Conservation (phyloP, 192 early-diverging fungal species). For the Coemansia sp. region DNA sequence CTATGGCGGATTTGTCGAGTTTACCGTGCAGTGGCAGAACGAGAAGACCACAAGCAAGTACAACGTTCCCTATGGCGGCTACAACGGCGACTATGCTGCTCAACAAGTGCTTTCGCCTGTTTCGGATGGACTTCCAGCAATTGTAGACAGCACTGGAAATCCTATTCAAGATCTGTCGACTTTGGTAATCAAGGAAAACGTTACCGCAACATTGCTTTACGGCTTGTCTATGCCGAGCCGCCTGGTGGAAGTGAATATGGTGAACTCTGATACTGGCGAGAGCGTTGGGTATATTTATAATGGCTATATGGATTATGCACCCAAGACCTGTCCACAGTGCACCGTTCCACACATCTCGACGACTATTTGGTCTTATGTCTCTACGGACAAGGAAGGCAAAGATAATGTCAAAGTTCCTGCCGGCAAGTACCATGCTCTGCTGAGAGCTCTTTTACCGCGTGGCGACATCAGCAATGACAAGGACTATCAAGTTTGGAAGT, state of each 20-base stretch:
- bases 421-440: conserved; percentile 34
- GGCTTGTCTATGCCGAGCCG: conserved; percentile 32
- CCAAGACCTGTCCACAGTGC: conserved; percentile 18
- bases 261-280: conserved; percentile 16
- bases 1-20: conserved; percentile 47
- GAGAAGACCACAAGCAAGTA: conserved; percentile 5
- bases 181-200: conserved; percentile 12
- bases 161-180: conserved; percentile 14
- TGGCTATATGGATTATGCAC: conserved; percentile 21
- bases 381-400: conserved; percentile 13
- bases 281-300: conserved; percentile 23
- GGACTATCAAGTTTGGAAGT: conserved; percentile 51
- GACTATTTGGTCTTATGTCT: conserved; percentile 8
- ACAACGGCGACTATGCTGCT: conserved; percentile 41
- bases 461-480: conserved; percentile 23
- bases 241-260: conserved; percentile 14
- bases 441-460: conserved; percentile 37
- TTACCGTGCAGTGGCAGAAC: conserved; percentile 28
- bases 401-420: conserved; percentile 13
- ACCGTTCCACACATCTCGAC: neutral
- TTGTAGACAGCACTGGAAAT: conserved; percentile 7
- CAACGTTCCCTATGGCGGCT: conserved; percentile 47
- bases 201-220: neutral
- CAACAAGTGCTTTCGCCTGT: conserved; percentile 24
- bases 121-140: conserved; percentile 11